Percentiles rank a stretch among this genome's conserved stretches.
Conservation (phyloP, 1,284 basidiomycete genomes). For the Violaceomyces palustris region DNA sequence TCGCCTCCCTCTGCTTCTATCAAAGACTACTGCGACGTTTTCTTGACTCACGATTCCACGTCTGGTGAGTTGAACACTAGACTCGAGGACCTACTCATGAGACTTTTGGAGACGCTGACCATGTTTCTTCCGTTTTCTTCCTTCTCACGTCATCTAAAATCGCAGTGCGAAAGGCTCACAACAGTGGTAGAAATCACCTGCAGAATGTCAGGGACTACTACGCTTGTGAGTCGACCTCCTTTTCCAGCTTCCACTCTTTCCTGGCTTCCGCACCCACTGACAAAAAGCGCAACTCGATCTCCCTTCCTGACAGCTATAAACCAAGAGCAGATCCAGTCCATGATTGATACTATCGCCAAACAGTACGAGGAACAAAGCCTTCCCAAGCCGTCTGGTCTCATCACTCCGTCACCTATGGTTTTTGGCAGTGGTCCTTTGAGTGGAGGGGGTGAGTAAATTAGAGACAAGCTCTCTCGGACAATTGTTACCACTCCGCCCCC, state of each 20-base stretch:
- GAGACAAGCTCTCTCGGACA: too few species aligned
- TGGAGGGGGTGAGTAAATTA: too few species aligned
- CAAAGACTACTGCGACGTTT: slow-evolving; percentile 49
- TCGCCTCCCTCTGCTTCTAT: neutral
- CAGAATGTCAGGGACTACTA: slow-evolving; percentile 96
- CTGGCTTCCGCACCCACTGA: neutral
- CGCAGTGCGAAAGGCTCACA: slow-evolving; percentile 92
- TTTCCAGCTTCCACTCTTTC: neutral
- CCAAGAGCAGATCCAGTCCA: slow-evolving; percentile 89
- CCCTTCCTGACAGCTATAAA: slow-evolving; percentile 66
- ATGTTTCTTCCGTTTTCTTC: neutral
- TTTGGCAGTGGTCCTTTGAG: slow-evolving; percentile 32
- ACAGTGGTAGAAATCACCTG: slow-evolving; percentile 91
- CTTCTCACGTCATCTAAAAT: neutral
- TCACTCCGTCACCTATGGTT: slow-evolving; percentile 28
- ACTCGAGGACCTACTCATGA: neutral
- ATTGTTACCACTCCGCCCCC: too few species aligned
- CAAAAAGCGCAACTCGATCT: neutral
- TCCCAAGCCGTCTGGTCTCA: slow-evolving; percentile 34
- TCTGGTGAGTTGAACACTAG: slow-evolving; percentile 17
- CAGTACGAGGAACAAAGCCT: slow-evolving; percentile 64
- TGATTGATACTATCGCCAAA: slow-evolving; percentile 91
- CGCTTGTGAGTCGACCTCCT: slow-evolving; percentile 61
- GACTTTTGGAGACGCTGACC: neutral
- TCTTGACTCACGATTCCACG: slow-evolving; percentile 49